Percentiles rank a stretch among this genome's conserved stretches.
phyloP scores from a whole-genome alignment of 108 stramenopile genomes.

The Nannochloropsis oceanica region DNA sequence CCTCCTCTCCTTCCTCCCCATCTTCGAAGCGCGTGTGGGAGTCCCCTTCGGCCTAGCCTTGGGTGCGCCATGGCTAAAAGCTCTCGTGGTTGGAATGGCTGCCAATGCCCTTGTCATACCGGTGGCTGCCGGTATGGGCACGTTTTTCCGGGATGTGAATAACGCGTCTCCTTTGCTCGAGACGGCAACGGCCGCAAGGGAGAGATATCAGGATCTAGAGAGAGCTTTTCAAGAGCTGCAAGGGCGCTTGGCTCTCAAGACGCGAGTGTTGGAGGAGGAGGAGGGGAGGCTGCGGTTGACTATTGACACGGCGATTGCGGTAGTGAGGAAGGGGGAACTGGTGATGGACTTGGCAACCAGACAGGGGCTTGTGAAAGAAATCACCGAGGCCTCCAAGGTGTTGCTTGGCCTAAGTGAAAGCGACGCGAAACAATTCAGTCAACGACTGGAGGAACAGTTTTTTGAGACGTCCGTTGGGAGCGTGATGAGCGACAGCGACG shows the following conservation, averaged over 20 bases:
- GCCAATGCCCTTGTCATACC: background rate
- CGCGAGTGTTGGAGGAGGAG: background rate
- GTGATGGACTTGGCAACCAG: background rate
- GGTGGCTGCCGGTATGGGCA: background rate
- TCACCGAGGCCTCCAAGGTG: background rate
- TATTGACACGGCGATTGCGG: background rate
- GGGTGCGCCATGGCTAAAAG: background rate
- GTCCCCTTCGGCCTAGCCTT: background rate
- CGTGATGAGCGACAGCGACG: background rate
- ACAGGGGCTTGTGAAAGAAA: background rate
- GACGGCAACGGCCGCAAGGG: background rate
- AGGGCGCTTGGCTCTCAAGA: background rate
- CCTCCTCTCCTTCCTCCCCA: background rate
- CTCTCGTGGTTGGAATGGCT: background rate
- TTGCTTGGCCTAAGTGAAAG: background rate
- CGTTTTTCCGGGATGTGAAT: background rate
- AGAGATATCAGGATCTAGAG: background rate
- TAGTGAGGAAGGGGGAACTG: background rate
- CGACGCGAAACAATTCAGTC: background rate
- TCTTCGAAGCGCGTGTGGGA: background rate
- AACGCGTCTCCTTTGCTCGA: background rate
- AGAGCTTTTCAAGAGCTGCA: background rate
- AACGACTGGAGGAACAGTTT: background rate
- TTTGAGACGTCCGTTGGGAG: background rate
- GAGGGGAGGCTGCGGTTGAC: background rate